Evolutionary conservation across 2,329 filamentous ascomycete genomes (phyloP).

Genomic region (Trichoderma arundinaceum): DNA sequence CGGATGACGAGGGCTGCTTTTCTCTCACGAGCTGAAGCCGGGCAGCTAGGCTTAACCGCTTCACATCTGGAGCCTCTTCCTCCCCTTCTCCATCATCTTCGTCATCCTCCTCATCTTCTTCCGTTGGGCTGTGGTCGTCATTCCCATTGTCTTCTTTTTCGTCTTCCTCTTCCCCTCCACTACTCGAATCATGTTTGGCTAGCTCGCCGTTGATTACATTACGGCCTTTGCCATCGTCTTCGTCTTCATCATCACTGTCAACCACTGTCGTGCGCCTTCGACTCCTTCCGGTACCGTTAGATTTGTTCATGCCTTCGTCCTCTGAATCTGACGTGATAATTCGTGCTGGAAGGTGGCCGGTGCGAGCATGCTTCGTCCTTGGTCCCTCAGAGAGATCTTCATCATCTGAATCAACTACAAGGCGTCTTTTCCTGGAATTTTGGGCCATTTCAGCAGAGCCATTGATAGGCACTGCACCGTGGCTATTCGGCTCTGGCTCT

Average conservation of each 20-base stretch:
- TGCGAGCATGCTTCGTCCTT: constrained; percentile 38
- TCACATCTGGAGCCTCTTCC: constrained; percentile 30
- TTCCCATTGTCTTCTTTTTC: neutral
- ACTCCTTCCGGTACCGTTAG: constrained; percentile 4
- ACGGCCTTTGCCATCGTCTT: constrained; percentile 27
- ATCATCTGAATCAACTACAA: constrained; percentile 44
- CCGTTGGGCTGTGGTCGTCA: too few relatives aligned
- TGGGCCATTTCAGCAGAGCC: constrained; percentile 27
- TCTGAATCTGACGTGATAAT: constrained; percentile 37
- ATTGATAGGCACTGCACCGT: too few relatives aligned
- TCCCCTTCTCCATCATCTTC: constrained; percentile 31
- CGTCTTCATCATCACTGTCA: constrained; percentile 22
- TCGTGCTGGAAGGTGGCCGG: constrained; percentile 1
- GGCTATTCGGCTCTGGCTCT: constrained; percentile 35
- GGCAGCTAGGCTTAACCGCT: constrained; percentile 36
- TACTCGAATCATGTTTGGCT: neutral
- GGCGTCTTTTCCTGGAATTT: constrained; percentile 40
- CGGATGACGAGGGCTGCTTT: constrained; percentile 31
- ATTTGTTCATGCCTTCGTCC: constrained; percentile 26
- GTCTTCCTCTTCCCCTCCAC: constrained; percentile 25
- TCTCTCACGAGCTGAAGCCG: constrained; percentile 36
- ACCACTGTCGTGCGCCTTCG: neutral
- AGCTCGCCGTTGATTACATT: neutral
- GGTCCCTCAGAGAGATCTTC: constrained; percentile 37
- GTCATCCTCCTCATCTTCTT: constrained; percentile 30